phyloP scores from a whole-genome alignment of 179 eudicot genomes.

The Silene vulgaris region DNA sequence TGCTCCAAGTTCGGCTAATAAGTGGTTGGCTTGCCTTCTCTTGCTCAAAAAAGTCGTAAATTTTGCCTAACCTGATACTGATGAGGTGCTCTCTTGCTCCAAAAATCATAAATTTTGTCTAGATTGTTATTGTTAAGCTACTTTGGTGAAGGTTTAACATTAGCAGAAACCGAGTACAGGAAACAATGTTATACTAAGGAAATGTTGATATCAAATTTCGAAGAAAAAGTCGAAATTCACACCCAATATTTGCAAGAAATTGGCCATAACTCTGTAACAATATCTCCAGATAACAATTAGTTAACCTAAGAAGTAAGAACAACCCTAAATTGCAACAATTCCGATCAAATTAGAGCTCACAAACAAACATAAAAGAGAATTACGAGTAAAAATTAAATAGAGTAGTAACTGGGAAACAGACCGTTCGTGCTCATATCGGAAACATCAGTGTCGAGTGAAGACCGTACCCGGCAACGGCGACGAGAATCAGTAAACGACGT shows the following conservation, averaged over 20 bases:
- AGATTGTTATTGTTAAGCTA: too few relatives aligned
- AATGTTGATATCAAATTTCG: not conserved
- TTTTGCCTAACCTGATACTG: too few relatives aligned
- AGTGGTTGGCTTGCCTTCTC: too few relatives aligned
- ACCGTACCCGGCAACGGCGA: constrained; percentile 37
- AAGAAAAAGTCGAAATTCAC: not conserved
- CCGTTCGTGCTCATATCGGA: constrained; percentile 87
- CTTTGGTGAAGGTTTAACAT: too few relatives aligned
- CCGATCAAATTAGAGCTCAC: not conserved
- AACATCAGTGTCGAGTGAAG: constrained; percentile 61
- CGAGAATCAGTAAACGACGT: constrained; percentile 23
- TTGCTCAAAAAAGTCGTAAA: too few relatives aligned
- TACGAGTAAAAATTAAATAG: not conserved
- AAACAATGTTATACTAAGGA: not conserved
- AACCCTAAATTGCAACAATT: not conserved
- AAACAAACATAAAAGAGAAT: not conserved
- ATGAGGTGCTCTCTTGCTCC: too few relatives aligned
- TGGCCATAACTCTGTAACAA: too few relatives aligned
- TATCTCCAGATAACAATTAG: not conserved
- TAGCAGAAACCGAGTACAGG: too few relatives aligned
- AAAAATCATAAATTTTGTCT: too few relatives aligned
- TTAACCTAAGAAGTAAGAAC: too few relatives aligned
- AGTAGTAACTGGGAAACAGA: constrained; percentile 17
- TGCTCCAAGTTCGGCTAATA: too few relatives aligned
- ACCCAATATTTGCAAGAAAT: not conserved